Evolutionary conservation across 1,284 basidiomycete species (phyloP), one percentile per base, ranked within the genome.

Genomic region (Neonothopanus nambi): DNA sequence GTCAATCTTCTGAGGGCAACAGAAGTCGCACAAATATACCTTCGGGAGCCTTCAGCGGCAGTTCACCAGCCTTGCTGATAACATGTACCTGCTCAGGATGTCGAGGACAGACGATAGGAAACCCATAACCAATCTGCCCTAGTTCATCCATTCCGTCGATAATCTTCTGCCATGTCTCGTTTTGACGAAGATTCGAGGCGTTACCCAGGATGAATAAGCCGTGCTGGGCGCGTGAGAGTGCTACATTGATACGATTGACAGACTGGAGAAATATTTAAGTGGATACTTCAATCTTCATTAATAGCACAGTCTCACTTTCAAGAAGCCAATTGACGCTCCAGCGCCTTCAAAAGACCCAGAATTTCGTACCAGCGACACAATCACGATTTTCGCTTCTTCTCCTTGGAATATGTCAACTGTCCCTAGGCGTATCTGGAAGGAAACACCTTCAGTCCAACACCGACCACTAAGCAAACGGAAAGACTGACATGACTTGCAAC

Each of bases 331-430:
- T n/a, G 77, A 77, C 43, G 65, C 66, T 52, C 61, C 33, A 49
- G 48, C 37, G 70, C 71, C 72, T 12, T 71, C 73, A 2, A 57
- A 56, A 3, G 67, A 66, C 2, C 87, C 86, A 0, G 80, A 76
- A 59, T 89, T 89, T 47, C 87, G 72, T 9, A 90, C 87, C 11
- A 89, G 74, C 0, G 87, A 89, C 3, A 91, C 65, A 23, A 90
- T 87, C 37, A 89, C 74, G 52, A 90, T 78, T 74, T 77, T 78
- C 0, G 78, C 84, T 68, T 87, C 86, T 58, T 87, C 81, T 8
- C 87, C 88, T 65, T 91, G 89, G 61, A 82, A 91, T 56, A 85
- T 89, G 59, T 91, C 88, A 1, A 91, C 78, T 1, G 87, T 90
- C n/a, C 86, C 77, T 7, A 89, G 67, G 13, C 77, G 78, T 26